Evolutionary conservation across 1,284 basidiomycete species (phyloP), one percentile per base, ranked within the genome.

Genomic region (Heterobasidion occidentale): DNA sequence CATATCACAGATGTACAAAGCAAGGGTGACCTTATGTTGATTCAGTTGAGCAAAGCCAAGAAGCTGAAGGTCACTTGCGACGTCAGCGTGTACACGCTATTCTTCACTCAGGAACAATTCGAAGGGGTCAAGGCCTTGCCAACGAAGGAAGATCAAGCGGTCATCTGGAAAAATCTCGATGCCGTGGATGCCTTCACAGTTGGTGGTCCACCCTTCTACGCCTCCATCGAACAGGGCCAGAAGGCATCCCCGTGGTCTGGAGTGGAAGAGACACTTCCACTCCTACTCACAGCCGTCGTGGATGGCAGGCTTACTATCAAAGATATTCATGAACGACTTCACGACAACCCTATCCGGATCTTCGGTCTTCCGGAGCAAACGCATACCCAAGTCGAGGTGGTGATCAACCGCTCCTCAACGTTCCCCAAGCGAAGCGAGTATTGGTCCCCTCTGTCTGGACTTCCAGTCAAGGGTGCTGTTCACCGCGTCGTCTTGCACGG

Each of bases 51-150:
- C 79, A 99, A 99, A 75, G 88, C 89, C 55, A 97, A 96, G 77
- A 80, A 90, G 34, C 81, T 99, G 63, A 89, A 92, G 67, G 96
- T 98, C 58, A 98, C 95, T 2, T 98, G 96, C 70, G 97, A 99
- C 65, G 93, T 98, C 38, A 86, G 94, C 9, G 81, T 98, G 53
- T 98, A 94, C 71, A 83, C 92, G 9, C 77, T 99, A 59, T 98
- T 98, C 84, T 95, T 94, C 75, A 84, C 83, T 27, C 79, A 77
- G 56, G 87, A 90, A 61, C 81, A 90, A 62, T 94, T 83, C 74
- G 85, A 55, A 14, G 36, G 86, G 5, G 78, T 86, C 7, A 74
- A 71, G 9, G 81, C 83, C 64, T 78, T 99, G 46, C 95, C 96
- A 1, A 78, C 89, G 0, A 68, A 70, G 1, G 84, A 86, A 55